phyloP scores from a whole-genome alignment of 2,329 filamentous ascomycete species.

The Sordariomycetes sp. region DNA sequence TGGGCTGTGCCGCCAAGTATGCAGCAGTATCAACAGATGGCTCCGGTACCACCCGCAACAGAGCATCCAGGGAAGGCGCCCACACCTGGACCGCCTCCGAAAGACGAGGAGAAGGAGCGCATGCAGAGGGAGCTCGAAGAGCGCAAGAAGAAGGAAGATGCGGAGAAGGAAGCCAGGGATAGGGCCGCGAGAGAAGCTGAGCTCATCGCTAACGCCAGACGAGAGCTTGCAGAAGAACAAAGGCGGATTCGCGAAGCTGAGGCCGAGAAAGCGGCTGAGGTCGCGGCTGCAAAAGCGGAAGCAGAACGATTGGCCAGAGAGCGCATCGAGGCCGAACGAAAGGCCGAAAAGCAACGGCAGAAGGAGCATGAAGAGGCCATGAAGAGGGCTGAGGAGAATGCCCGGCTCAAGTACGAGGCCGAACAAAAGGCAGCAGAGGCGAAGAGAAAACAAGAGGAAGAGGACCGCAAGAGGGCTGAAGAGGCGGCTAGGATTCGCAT shows the following conservation, averaged over 20 bases:
- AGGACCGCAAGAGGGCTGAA: constrained; percentile 28
- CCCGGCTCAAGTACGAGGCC: constrained; percentile 26
- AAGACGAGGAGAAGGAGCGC: constrained; percentile 49
- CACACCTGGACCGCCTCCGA: constrained; percentile 29
- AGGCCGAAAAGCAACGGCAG: constrained; percentile 35
- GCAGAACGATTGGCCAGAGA: constrained; percentile 33
- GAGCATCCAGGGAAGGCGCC: constrained; percentile 27
- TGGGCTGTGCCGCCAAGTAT: constrained; percentile 18
- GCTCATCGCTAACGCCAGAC: too few relatives aligned
- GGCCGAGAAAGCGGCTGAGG: constrained; percentile 34
- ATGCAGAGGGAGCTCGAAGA: constrained; percentile 50
- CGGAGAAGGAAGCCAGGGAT: constrained; percentile 33
- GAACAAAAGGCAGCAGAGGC: constrained; percentile 34
- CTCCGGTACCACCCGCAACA: constrained; percentile 32
- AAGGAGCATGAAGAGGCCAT: constrained; percentile 23
- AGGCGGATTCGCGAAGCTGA: too few relatives aligned
- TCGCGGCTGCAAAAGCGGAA: constrained; percentile 35
- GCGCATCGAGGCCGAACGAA: constrained; percentile 33
- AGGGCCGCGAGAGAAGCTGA: constrained; percentile 33
- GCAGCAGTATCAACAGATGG: constrained; percentile 27
- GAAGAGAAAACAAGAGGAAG: constrained; percentile 27
- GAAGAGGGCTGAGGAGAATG: constrained; percentile 25
- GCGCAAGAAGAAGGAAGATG: constrained; percentile 35
- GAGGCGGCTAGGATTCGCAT: constrained; percentile 29
- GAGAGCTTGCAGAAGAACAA: too few relatives aligned